Base-by-base conservation (phyloP, 2,329 filamentous ascomycete genomes). In the Exophiala alcalophila region DNA sequence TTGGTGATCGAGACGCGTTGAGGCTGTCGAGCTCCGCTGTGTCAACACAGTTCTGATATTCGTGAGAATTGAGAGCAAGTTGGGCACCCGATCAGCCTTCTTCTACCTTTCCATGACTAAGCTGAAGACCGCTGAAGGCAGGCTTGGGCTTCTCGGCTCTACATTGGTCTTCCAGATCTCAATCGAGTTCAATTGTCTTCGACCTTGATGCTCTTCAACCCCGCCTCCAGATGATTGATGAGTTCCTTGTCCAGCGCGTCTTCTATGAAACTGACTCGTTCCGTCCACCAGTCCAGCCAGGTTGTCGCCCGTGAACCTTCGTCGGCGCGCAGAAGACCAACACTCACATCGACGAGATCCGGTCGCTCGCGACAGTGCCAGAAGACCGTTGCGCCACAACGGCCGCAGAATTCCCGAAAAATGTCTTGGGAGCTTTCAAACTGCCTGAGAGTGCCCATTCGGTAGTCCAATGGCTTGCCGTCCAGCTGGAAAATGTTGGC, bases 321-420 rank as follows among this genome's bases (percentile, higher is more conserved):
- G 0, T 58, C 44, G 0, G 71, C 70, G 28, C 66, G 64, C 4
- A 84, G 57, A 26, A 84, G 53, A 0, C 82, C 82, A 6, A 75
- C 72, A 47, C 79, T 83, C 6, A 86, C 72, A 60, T 86, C 80
- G 11, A 85, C 67, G 12, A 85, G 57, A 3, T 71, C 69, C 0
- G 74, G 69, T 26, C 80, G 65, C 47, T 66, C 65, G 3, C 68
- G 62, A 39, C 73, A 73, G 53, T 77, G 72, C 74, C 77, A 84
- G 55, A 84, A 84, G 3, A 80, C 69, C 0, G 73, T 80, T 1
- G 83, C 81, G 1, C 81, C 81, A 56, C 83, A 86, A 1, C 40
- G 56, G 2, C 62, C 60, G 57, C 82, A 86, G 56, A 84, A 85
- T 29, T 81, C 76, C 11, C 83, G 72, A 32, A 67, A 63, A 3